Evolutionary conservation across 2,329 filamentous ascomycete genomes (phyloP), one percentile per base, ranked within the genome.

Genomic region (Cercospora sesami): DNA sequence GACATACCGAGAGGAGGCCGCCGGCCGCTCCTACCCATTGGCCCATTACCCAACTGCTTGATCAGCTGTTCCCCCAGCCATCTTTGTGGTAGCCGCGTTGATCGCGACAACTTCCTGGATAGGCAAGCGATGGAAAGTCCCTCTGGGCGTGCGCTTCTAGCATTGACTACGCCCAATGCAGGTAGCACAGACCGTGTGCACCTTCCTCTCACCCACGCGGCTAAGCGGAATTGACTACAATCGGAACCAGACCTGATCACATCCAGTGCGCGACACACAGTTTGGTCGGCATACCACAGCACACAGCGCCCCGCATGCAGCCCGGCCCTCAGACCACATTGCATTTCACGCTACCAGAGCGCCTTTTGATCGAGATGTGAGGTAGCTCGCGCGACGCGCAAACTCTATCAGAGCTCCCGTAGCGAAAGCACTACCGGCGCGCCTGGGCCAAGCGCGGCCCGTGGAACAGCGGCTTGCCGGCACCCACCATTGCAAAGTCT

Each of bases 31-130:
- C 31, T 76, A 75, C 64, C 64, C 72, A 61, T 60, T 76, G 39
- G 59, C 64, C 16, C 73, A 75, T 28, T 76, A 74, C 63, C 71
- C 73, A 16, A 69, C 73, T 5, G 72, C 71, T 21, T 73, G 69
- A 64, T 45, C 36, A 21, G 36, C 28, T 39, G 60, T 60, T 60
- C 53, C 57, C 28, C 48, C 30, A 62, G 26, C 61, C 26, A 58
- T 28, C 26, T n/a, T 18, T 30, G 28, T 58, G 53, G 26, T 28
- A 16, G 10, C 5, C 14, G 53, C 30, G 53, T 58, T 58, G 53
- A 58, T 58, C 53, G 26, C 53, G 45, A 28, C 6, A 10, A 31
- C 53, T 58, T 58, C 26, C 30, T 9, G n/a, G 26, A n/a, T 33
- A 58, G 53, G 53, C 53, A 28, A 58, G 30, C 53, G 23, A 28